A percentile compares a stretch with the other conserved stretches of the same genome.
phyloP scores from a whole-genome alignment of 768 basidiomycete genomes.

The Podaxis carcinomalis region DNA sequence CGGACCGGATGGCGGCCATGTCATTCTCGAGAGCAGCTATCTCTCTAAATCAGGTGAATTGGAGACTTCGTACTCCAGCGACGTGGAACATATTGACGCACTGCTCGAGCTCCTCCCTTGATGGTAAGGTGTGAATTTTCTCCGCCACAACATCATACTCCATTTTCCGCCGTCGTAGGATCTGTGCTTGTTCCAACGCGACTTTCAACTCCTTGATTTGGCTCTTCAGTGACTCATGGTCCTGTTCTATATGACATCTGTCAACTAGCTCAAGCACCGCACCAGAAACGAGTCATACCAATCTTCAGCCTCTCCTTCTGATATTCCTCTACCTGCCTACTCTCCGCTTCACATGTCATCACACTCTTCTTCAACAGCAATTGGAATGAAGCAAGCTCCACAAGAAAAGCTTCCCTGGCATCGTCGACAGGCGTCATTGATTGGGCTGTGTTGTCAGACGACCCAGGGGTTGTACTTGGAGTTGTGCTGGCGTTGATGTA shows the following conservation, averaged over 20 bases:
- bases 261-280: conserved; percentile 8
- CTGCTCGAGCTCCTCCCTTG: conserved; percentile 73
- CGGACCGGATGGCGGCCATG: conserved; percentile 67
- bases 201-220: conserved; percentile 80
- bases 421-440: conserved; percentile 46
- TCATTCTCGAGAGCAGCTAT: conserved; percentile 73
- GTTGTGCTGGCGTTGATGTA: conserved; percentile 58
- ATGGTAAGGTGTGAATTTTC: conserved; percentile 75
- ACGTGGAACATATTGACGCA: conserved; percentile 34
- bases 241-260: conserved; percentile 45
- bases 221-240: conserved; percentile 58
- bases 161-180: conserved; percentile 71
- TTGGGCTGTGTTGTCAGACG: conserved; percentile 16
- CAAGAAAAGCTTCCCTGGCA: conserved; percentile 72
- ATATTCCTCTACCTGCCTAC: conserved; percentile 82
- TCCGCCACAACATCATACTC: conserved; percentile 85
- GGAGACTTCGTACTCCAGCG: neutral
- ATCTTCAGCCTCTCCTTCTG: conserved; percentile 67
- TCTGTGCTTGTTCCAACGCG: conserved; percentile 73
- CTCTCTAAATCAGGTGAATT: conserved; percentile 36
- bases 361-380: conserved; percentile 70
- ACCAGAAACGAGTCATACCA: conserved; percentile 40
- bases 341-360: conserved; percentile 85
- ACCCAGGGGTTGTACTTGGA: conserved; percentile 32
- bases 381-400: conserved; percentile 76